phyloP scores from a whole-genome alignment of 176 grass and related monocot species.

The Rhynchospora pubera region DNA sequence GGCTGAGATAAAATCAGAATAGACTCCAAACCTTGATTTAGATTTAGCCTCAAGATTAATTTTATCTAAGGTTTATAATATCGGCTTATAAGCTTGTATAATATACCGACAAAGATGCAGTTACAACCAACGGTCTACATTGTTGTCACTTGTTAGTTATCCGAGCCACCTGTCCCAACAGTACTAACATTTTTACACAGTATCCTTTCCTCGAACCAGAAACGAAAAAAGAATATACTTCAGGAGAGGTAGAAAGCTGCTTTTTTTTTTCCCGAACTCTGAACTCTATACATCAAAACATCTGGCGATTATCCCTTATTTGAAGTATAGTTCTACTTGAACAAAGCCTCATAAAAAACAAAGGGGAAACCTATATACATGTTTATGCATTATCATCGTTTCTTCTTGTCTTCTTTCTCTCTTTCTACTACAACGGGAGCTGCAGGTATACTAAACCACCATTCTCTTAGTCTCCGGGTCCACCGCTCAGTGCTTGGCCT shows the following conservation, averaged over 20 bases:
- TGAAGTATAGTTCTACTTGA: background rate
- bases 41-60: background rate
- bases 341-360: background rate
- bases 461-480: constrained; percentile 79
- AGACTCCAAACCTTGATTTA: background rate
- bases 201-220: background rate
- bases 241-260: background rate
- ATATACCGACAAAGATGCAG: background rate
- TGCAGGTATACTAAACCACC: constrained; percentile 98
- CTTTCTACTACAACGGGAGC: constrained; percentile 84
- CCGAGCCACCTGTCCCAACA: background rate
- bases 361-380: constrained; percentile 4
- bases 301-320: background rate
- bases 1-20: background rate
- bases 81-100: background rate
- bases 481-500: constrained; percentile 70
- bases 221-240: background rate
- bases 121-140: background rate
- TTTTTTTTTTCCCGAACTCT: background rate
- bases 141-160: background rate
- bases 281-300: constrained; percentile 7
- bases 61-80: background rate
- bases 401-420: constrained; percentile 81
- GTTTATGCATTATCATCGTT: constrained; percentile 27
- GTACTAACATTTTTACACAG: background rate